Conservation (phyloP, 352 stramenopile species). For the Globisporangium middletonii region DNA sequence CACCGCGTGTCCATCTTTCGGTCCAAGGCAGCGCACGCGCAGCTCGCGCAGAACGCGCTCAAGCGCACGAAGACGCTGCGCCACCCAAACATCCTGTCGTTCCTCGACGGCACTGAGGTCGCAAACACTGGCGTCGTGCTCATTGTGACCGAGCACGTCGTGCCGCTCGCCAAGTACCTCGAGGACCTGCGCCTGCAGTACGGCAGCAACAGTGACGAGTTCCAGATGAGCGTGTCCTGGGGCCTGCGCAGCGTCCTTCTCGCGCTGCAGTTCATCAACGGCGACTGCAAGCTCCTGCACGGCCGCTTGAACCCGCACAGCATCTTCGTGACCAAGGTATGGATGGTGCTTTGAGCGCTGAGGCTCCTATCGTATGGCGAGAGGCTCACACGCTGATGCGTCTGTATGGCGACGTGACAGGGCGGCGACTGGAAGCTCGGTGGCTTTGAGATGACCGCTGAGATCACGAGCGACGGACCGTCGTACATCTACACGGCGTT, state of each 20-base stretch:
- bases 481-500: slow-evolving; percentile 72
- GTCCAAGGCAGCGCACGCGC: slow-evolving; percentile 66
- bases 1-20: slow-evolving; percentile 91
- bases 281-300: slow-evolving; percentile 92
- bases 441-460: slow-evolving; percentile 89
- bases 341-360: neutral
- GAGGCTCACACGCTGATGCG: neutral
- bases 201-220: slow-evolving; percentile 51
- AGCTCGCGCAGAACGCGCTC: slow-evolving; percentile 89
- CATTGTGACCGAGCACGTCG: slow-evolving; percentile 93
- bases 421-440: slow-evolving; percentile 95
- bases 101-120: slow-evolving; percentile 75
- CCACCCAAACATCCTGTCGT: slow-evolving; percentile 92
- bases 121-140: slow-evolving; percentile 84
- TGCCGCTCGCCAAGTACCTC: slow-evolving; percentile 87
- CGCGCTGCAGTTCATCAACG: slow-evolving; percentile 92
- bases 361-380: neutral
- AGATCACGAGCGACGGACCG: slow-evolving; percentile 76
- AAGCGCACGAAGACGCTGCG: slow-evolving; percentile 91
- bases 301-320: slow-evolving; percentile 85
- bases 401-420: slow-evolving; percentile 11
- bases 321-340: slow-evolving; percentile 92
- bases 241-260: slow-evolving; percentile 90
- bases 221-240: slow-evolving; percentile 89
- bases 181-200: slow-evolving; percentile 62